phyloP scores from a whole-genome alignment of 495 filamentous ascomycete genomes.

The Lophium mytilinum region DNA sequence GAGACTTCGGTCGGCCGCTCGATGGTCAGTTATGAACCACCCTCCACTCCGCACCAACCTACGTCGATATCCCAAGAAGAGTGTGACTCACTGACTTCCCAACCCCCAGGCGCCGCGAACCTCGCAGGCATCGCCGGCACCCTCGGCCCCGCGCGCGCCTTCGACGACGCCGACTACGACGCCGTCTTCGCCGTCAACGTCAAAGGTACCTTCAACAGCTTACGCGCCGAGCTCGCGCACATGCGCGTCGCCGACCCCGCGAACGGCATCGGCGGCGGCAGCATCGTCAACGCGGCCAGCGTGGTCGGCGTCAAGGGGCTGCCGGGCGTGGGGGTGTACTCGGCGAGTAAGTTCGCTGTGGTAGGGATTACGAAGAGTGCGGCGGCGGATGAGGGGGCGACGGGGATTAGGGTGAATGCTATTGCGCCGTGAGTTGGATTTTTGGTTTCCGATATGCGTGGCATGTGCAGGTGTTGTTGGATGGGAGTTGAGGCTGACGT shows the following conservation, averaged over 20 bases:
- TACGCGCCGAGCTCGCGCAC: slow-evolving; percentile 22
- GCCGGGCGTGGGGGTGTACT: slow-evolving; percentile 44
- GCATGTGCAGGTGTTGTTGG: neutral
- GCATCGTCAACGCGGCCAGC: slow-evolving; percentile 51
- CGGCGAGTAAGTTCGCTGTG: slow-evolving; percentile 45
- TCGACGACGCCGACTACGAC: slow-evolving; percentile 26
- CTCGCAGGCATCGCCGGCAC: slow-evolving; percentile 38
- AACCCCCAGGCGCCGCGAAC: slow-evolving; percentile 23
- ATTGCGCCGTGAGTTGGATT: slow-evolving; percentile 19
- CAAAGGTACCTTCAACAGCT: slow-evolving; percentile 28
- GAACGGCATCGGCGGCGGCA: neutral
- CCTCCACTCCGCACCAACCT: no score
- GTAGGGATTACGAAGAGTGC: slow-evolving; percentile 52
- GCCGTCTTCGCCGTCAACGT: slow-evolving; percentile 27
- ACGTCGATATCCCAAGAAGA: no score
- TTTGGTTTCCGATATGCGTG: no score
- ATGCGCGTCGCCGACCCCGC: slow-evolving; percentile 1
- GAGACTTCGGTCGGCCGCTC: slow-evolving; percentile 28
- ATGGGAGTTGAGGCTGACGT: neutral
- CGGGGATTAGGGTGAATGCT: slow-evolving; percentile 10
- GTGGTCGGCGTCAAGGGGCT: slow-evolving; percentile 47
- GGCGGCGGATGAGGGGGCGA: slow-evolving; percentile 20
- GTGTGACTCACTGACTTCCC: neutral
- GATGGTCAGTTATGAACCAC: slow-evolving; percentile 4
- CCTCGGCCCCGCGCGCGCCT: slow-evolving; percentile 29